Conservation (phyloP, 257 asterid species). For the Solanum okadae region DNA sequence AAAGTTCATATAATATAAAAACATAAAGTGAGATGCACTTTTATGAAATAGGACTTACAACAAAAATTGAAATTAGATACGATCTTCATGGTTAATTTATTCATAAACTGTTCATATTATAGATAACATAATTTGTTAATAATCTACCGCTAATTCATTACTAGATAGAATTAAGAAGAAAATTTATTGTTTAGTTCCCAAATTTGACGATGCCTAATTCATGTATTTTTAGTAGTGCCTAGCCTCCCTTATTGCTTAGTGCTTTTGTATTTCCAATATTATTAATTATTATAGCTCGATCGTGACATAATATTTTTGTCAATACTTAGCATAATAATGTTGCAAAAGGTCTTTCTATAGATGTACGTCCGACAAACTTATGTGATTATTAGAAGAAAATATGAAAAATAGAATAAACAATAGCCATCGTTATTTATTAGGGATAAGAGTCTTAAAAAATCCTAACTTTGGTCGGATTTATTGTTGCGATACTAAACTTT, state of each 20-base stretch:
- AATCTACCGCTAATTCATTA: neutral
- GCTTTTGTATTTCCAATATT: neutral
- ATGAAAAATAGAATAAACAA: neutral
- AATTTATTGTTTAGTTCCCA: neutral
- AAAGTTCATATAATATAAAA: neutral
- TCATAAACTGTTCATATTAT: neutral
- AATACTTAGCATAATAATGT: neutral
- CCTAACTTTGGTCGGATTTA: too few species aligned
- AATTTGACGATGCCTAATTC: neutral
- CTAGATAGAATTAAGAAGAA: neutral
- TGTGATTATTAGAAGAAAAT: neutral
- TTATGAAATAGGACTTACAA: neutral
- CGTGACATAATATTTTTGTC: neutral
- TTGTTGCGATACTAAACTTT: too few species aligned
- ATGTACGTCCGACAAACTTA: neutral
- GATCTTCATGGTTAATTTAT: neutral
- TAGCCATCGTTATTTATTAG: neutral
- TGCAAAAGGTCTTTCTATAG: neutral
- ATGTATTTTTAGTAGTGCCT: neutral
- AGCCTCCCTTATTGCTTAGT: neutral
- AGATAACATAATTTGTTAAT: too few species aligned
- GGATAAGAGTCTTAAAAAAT: too few species aligned
- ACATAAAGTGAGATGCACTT: neutral
- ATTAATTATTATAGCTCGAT: neutral
- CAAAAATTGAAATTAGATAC: neutral